Conservation (phyloP, 192 early-diverging fungal species). For the Linnemannia elongata region DNA sequence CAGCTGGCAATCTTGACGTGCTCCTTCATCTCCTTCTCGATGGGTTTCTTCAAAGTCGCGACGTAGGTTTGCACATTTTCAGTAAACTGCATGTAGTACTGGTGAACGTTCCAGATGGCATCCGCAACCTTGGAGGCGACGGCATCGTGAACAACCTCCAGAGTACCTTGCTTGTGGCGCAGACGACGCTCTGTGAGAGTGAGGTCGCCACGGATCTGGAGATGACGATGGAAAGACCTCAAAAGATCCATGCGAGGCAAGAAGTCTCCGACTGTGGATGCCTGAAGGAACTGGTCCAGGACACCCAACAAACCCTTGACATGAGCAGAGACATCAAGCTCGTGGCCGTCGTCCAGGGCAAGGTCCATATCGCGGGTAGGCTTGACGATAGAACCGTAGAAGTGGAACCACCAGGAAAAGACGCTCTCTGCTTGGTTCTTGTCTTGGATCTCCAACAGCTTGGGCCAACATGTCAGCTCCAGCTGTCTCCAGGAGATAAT, state of each 20-base stretch:
- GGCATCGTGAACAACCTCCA: constrained; percentile 30
- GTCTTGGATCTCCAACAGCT: constrained; percentile 88
- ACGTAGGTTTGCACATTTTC: constrained; percentile 69
- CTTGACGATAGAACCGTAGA: constrained; percentile 72
- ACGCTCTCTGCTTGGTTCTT: constrained; percentile 73
- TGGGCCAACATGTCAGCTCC: constrained; percentile 92
- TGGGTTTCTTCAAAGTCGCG: constrained; percentile 72
- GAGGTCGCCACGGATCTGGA: constrained; percentile 57
- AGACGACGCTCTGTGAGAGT: constrained; percentile 40
- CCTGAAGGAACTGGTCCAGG: constrained; percentile 86
- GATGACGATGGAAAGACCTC: constrained; percentile 71
- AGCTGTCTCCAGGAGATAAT: constrained; percentile 94
- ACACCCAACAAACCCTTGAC: constrained; percentile 70
- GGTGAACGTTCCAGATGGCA: constrained; percentile 78
- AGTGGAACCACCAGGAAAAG: constrained; percentile 91
- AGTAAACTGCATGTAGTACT: constrained; percentile 87
- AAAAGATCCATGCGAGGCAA: constrained; percentile 80
- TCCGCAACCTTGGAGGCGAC: constrained; percentile 59
- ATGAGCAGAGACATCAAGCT: constrained; percentile 47
- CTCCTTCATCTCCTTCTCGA: constrained; percentile 90
- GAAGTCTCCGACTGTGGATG: constrained; percentile 85
- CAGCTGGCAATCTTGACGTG: constrained; percentile 97
- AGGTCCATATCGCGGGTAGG: constrained; percentile 59
- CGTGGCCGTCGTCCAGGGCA: constrained; percentile 39
- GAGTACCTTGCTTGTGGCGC: constrained; percentile 38